Percentiles rank a stretch among this genome's conserved stretches.
Evolutionary conservation across 257 asterid genomes (phyloP).

Genomic region (Datura wrightii): DNA sequence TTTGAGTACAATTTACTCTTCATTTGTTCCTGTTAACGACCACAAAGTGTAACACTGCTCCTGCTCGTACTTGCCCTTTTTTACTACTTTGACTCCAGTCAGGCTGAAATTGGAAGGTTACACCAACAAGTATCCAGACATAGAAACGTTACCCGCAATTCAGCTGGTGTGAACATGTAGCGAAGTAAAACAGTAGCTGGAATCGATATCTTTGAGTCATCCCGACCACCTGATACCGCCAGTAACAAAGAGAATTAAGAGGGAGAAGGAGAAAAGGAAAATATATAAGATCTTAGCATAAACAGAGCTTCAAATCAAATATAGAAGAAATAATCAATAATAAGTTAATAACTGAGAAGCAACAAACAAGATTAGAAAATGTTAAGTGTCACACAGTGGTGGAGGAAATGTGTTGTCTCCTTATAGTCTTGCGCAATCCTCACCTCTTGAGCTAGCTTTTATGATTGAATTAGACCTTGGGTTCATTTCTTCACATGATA

Average conservation of each 20-base stretch:
- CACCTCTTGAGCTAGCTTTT: not conserved
- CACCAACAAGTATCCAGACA: not conserved
- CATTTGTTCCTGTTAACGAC: too few species aligned
- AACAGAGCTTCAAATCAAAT: not conserved
- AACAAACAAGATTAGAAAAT: conserved; percentile 20
- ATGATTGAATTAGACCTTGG: not conserved
- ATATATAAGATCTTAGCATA: conserved; percentile 6
- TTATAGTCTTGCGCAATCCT: not conserved
- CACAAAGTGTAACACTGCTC: too few species aligned
- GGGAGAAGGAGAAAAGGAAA: not conserved
- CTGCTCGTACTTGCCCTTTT: too few species aligned
- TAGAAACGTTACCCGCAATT: conserved; percentile 69
- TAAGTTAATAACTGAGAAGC: conserved; percentile 9
- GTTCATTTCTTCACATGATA: not conserved
- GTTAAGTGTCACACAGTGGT: not conserved
- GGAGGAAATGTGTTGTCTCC: conserved; percentile 14
- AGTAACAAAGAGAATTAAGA: conserved; percentile 32
- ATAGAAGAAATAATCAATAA: not conserved
- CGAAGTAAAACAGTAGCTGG: conserved; percentile 89
- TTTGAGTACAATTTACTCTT: not conserved
- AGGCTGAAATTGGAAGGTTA: conserved; percentile 7
- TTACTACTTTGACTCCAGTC: not conserved
- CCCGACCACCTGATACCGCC: conserved; percentile 81
- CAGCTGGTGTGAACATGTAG: conserved; percentile 89
- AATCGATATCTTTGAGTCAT: conserved; percentile 75